Evolutionary conservation across 768 basidiomycete species (phyloP), one percentile per base, ranked within the genome.

Genomic region (Rhodotorula toruloides): DNA sequence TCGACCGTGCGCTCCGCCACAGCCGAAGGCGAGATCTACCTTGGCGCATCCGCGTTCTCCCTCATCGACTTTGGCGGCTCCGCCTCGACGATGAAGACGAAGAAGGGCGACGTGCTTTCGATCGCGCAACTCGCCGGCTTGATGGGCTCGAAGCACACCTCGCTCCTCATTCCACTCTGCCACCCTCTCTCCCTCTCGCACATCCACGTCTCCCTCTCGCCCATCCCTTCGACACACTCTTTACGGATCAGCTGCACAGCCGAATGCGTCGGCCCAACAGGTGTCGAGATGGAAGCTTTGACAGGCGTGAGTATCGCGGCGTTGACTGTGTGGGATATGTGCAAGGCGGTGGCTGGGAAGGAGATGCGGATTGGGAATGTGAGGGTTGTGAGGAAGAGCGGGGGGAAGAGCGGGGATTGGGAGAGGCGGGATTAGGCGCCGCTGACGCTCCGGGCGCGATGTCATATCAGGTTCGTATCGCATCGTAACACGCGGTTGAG

Each of bases 271-370:
- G 88, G 89, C 21, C 86, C 85, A 76, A 90, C 90, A 21, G 88
- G 91, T 9, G 89, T 91, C 27, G 90, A 91, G 79, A 91, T 97
- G 88, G 93, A 96, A 78, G 91, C 91, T 31, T 76, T 93, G 61
- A 89, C 86, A n/a, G 87, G 86, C 31, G 91, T 90, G 14, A 85
- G 85, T 2, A 80, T 88, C 37, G 86, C 86, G 10, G 81, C 89
- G 39, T 79, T 93, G 59, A 90, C 89, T 2, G 85, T 92, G 21
- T 94, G 90, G 88, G 90, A 91, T 75, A 92, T 94, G 91, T 82
- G 92, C 37, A 92, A 93, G 78, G 87, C 87, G 9, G 86, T 90
- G 3, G 90, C 88, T 1, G 91, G 90, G n/a, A 83, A 83, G 75
- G 87, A 89, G 63, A 91, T 94, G 89, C 78, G 83, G 64, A 89